Evolutionary conservation across 371 early-diverging fungal species (phyloP).

Genomic region (Mortierella polycephala): DNA sequence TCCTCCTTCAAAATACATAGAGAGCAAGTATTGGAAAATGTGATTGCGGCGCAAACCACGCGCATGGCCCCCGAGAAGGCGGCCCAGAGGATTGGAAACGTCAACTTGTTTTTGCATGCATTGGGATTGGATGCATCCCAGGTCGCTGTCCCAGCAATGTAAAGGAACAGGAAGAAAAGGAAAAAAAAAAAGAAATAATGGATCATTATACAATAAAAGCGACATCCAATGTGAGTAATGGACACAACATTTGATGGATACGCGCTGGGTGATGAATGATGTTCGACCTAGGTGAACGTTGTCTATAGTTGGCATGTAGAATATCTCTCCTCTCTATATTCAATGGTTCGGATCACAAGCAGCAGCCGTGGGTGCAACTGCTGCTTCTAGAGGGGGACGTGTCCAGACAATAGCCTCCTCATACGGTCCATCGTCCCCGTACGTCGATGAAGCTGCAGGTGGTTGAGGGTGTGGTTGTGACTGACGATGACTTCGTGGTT

Average conservation of each 20-base stretch:
- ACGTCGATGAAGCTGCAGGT: neutral
- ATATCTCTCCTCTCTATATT: neutral
- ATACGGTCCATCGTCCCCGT: slow-evolving; percentile 27
- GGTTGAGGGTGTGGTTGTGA: neutral
- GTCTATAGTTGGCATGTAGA: neutral
- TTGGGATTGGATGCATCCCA: slow-evolving; percentile 94
- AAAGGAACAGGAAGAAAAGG: slow-evolving; percentile 2
- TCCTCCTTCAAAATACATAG: slow-evolving; percentile 38
- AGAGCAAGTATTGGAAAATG: slow-evolving; percentile 87
- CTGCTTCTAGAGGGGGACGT: slow-evolving; percentile 1
- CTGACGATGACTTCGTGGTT: neutral
- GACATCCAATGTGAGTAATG: neutral
- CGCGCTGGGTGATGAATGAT: neutral
- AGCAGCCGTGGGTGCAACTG: neutral
- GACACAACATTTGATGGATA: too few species aligned
- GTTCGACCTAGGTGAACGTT: too few species aligned
- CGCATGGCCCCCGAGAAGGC: slow-evolving; percentile 71
- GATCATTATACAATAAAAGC: neutral
- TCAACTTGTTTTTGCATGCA: slow-evolving; percentile 94
- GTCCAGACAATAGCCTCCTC: slow-evolving; percentile 30
- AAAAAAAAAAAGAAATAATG: slow-evolving; percentile 1
- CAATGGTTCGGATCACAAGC: neutral
- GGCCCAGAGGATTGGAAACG: slow-evolving; percentile 80
- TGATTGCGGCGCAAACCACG: slow-evolving; percentile 72
- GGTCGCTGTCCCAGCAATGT: slow-evolving; percentile 63